Conservation (phyloP, 2,329 filamentous ascomycete genomes). For the Endothia cerciana region DNA sequence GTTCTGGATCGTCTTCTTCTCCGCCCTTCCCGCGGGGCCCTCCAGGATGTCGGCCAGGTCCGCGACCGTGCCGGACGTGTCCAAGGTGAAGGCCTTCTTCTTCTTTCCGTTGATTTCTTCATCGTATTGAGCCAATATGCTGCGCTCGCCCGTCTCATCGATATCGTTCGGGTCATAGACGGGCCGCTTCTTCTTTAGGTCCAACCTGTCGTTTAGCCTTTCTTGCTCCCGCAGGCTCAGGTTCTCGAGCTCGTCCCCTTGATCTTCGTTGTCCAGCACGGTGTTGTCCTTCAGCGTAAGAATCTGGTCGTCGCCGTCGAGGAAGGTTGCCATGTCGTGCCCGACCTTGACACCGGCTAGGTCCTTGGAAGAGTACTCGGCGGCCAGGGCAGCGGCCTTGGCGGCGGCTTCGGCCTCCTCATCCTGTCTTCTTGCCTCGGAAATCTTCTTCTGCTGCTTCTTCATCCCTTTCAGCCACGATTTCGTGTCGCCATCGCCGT, state of each 20-base stretch:
- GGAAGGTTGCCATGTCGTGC: constrained; percentile 81
- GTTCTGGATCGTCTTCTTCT: constrained; percentile 68
- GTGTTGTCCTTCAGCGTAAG: constrained; percentile 93
- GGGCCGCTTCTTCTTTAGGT: constrained; percentile 87
- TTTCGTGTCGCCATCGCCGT: constrained; percentile 73
- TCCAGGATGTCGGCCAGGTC: constrained; percentile 63
- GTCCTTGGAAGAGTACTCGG: constrained; percentile 81
- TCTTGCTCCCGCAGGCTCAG: constrained; percentile 72
- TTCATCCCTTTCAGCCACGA: constrained; percentile 88
- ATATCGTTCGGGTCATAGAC: constrained; percentile 84
- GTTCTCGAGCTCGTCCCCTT: constrained; percentile 89
- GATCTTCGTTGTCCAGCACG: constrained; percentile 81
- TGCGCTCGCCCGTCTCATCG: constrained; percentile 65
- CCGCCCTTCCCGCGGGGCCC: constrained; percentile 46
- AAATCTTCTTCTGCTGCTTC: constrained; percentile 92
- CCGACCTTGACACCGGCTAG: constrained; percentile 89
- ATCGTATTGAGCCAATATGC: constrained; percentile 88
- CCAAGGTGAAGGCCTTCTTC: constrained; percentile 82
- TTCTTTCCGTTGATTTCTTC: constrained; percentile 94
- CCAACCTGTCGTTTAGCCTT: constrained; percentile 73
- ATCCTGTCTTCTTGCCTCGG: constrained; percentile 71
- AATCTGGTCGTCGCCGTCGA: constrained; percentile 83
- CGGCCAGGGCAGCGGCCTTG: constrained; percentile 62
- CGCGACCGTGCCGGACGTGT: constrained; percentile 72
- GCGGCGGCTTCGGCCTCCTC: constrained; percentile 81